These are phyloP conservation scores for Metschnikowia rubicola DNA, from an alignment of 805 yeast species.

Conservation along the genomic window DNA sequence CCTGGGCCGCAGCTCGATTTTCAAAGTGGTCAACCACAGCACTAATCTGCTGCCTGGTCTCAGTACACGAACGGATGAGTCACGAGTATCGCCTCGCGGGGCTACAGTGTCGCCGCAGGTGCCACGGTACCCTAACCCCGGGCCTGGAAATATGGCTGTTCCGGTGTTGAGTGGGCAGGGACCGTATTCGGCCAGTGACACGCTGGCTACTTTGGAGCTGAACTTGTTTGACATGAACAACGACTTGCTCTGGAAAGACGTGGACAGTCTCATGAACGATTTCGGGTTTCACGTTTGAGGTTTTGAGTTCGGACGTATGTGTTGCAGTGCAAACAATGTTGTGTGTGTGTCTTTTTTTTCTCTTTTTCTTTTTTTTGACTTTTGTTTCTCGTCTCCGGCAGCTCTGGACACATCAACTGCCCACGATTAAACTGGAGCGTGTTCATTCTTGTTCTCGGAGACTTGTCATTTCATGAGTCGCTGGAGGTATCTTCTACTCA, in stretches of 20 bases:
- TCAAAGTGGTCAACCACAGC: slow-evolving; percentile 36
- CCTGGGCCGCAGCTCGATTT: slow-evolving; percentile 33
- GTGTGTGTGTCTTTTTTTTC: too few relatives aligned
- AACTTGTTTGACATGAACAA: slow-evolving; percentile 47
- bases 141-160: neutral
- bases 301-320: too few relatives aligned
- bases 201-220: slow-evolving; percentile 25
- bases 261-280: slow-evolving; percentile 85
- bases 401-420: too few relatives aligned
- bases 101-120: neutral
- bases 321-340: too few relatives aligned
- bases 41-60: slow-evolving; percentile 30
- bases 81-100: neutral
- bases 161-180: neutral
- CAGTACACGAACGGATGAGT: slow-evolving; percentile 10
- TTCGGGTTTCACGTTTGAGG: slow-evolving; percentile 74
- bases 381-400: too few relatives aligned
- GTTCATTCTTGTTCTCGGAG: too few relatives aligned
- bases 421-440: too few relatives aligned
- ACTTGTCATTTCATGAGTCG: too few relatives aligned
- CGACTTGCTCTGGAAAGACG: slow-evolving; percentile 71
- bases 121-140: neutral
- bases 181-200: slow-evolving; percentile 1
- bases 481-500: too few relatives aligned
- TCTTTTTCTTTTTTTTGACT: too few relatives aligned